phyloP scores from a whole-genome alignment of 169 alveolate species.

The Eimeria zaria region DNA sequence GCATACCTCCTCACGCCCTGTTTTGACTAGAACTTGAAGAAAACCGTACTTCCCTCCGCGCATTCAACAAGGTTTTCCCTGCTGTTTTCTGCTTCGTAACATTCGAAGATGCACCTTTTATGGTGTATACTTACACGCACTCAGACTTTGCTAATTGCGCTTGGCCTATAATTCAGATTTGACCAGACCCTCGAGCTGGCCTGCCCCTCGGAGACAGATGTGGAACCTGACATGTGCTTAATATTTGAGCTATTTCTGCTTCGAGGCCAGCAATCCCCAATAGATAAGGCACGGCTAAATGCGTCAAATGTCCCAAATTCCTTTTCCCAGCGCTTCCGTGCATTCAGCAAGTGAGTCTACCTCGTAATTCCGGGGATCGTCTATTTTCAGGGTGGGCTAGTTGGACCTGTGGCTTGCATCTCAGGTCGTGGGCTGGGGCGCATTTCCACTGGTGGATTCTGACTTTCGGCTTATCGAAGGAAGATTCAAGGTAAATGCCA shows the following conservation, averaged over 20 bases:
- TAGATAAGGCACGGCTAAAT: constrained; percentile 84
- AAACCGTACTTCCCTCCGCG: background rate
- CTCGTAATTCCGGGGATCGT: no score
- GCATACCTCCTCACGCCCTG: background rate
- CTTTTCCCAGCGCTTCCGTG: background rate
- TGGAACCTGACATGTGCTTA: constrained; percentile 88
- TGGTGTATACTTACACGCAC: background rate
- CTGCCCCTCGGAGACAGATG: constrained; percentile 87
- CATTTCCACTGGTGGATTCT: constrained; percentile 90
- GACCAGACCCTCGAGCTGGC: constrained; percentile 84
- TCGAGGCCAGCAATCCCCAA: constrained; percentile 83
- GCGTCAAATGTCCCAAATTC: background rate
- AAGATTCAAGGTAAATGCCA: constrained; percentile 86
- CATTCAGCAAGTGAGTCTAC: background rate
- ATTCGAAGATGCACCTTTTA: background rate
- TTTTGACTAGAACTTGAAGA: background rate
- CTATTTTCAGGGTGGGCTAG: background rate
- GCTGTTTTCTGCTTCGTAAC: background rate
- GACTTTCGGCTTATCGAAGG: constrained; percentile 89
- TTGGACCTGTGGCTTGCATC: background rate
- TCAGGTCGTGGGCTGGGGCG: constrained; percentile 87
- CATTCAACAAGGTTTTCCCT: background rate
- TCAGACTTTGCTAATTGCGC: background rate
- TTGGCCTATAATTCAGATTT: constrained; percentile 50
- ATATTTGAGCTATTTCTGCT: constrained; percentile 88